Base-by-base conservation (phyloP, 2,329 filamentous ascomycete species). In the Colletotrichum tropicale region DNA sequence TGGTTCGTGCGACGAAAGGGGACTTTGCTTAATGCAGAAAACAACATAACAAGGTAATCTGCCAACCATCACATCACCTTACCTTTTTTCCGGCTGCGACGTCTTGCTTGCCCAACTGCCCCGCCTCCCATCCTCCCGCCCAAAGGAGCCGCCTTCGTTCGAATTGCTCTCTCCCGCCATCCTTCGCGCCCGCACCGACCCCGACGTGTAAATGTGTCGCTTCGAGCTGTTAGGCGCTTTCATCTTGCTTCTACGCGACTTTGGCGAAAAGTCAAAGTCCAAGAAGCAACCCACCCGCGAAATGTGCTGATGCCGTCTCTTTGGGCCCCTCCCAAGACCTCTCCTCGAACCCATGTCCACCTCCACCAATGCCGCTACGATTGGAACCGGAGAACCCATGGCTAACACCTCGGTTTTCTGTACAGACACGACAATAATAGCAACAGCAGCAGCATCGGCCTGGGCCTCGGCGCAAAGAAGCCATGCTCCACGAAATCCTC, bases 401-500 rank as follows among this genome's bases (percentile, higher is more conserved):
- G 43, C 76, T 77, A 70, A 77, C 60, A 36, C 24, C 28, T 32
- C 30, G 18, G 28, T 16, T 32, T 66, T 32, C 28, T 52, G 36
- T 13, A 9, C 7, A 62, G 67, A 66, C 64, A 48, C 34, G 28
- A 30, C 8, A 52, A 26, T 12, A 34, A 21, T 34, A 58, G 61
- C 64, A 75, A 24, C 36, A 70, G 36, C 26, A 34, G 55, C 55
- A 61, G 56, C 55, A 62, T 36, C 9, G 56, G 74, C 32, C 76
- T 77, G 34, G 32, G 26, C 15, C 56, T 62, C 28, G 38, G 48
- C 21, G 8, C 24, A 30, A 58, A 65, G 70, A 79, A 80, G 36
- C 79, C 79, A 99, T 99, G 97, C 94, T 99, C 85, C 97, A 98
- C 91, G 97, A 99, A 89, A 95, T 99, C 87, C 93, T 98, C 85